Conservation (phyloP, 1,139 yeast genomes). For the Taphrina confusa region DNA sequence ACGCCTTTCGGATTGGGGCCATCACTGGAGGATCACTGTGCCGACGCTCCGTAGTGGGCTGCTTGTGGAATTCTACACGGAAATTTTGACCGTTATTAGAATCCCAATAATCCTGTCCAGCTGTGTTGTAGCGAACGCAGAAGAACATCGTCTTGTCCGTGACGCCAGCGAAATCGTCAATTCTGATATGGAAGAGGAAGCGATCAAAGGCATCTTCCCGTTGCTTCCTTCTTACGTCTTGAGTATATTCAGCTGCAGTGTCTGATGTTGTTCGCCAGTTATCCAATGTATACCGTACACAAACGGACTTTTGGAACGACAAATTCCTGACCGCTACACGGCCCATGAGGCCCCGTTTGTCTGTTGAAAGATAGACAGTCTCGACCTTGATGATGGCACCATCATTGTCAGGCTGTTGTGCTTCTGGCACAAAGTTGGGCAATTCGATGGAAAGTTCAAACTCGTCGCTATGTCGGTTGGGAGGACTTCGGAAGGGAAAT, state of each 20-base stretch:
- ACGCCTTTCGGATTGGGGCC: constrained; percentile 4
- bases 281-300: constrained; percentile 67
- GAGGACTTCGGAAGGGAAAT: constrained; percentile 21
- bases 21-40: constrained; percentile 26
- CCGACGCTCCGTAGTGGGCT: background rate
- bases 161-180: constrained; percentile 47
- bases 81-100: constrained; percentile 66
- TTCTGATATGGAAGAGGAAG: constrained; percentile 53
- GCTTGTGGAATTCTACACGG: constrained; percentile 51
- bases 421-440: constrained; percentile 53
- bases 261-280: constrained; percentile 73
- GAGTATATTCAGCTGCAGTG: constrained; percentile 63
- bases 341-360: constrained; percentile 63
- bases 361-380: constrained; percentile 60
- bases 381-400: constrained; percentile 59
- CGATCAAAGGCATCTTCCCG: constrained; percentile 48
- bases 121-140: constrained; percentile 61
- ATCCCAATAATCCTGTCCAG: constrained; percentile 70
- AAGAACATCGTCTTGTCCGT: constrained; percentile 50
- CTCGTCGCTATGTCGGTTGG: constrained; percentile 44
- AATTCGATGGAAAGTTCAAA: constrained; percentile 56
- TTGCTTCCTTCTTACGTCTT: constrained; percentile 54
- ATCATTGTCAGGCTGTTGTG: constrained; percentile 43
- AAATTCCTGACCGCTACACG: constrained; percentile 72
- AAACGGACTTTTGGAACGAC: constrained; percentile 63